These are phyloP conservation scores for Schizophyllum commune DNA, from an alignment of 1,284 basidiomycete species.

Conservation along the genomic window DNA sequence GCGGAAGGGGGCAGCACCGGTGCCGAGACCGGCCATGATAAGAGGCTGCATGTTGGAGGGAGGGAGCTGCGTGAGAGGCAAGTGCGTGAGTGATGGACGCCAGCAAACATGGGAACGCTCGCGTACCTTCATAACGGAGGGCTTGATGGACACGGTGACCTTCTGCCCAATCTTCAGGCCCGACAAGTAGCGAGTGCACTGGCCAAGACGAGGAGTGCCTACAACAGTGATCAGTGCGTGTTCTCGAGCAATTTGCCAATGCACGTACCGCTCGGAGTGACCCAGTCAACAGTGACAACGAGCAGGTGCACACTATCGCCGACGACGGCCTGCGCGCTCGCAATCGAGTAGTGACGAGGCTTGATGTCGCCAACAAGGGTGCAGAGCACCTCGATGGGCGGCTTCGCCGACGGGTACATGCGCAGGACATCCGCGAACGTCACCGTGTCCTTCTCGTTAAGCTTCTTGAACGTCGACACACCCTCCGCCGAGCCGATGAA, in stretches of 20 bases:
- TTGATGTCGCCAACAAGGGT: conserved; percentile 91
- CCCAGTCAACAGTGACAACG: conserved; percentile 96
- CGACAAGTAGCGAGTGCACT: conserved; percentile 94
- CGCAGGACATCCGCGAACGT: conserved; percentile 87
- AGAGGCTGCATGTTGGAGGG: conserved; percentile 81
- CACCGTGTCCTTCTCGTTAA: conserved; percentile 91
- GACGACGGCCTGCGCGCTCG: conserved; percentile 89
- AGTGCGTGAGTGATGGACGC: neutral
- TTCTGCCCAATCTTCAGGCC: conserved; percentile 81
- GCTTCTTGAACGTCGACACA: conserved; percentile 87
- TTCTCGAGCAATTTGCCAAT: neutral
- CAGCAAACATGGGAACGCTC: neutral
- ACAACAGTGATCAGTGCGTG: neutral
- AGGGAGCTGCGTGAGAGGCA: conserved; percentile 52
- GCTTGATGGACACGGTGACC: conserved; percentile 97
- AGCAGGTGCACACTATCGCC: conserved; percentile 92
- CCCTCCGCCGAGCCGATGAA: conserved; percentile 96
- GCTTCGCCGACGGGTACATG: conserved; percentile 76
- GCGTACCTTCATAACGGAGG: conserved; percentile 95
- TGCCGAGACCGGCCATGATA: conserved; percentile 98
- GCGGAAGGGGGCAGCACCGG: conserved; percentile 96
- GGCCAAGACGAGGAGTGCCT: conserved; percentile 82
- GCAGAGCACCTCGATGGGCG: conserved; percentile 78
- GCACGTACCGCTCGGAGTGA: conserved; percentile 69
- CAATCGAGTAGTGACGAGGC: conserved; percentile 97